These are phyloP conservation scores for Diaporthe longicolla DNA, from an alignment of 2,329 filamentous ascomycete species.

Conservation along the genomic window DNA sequence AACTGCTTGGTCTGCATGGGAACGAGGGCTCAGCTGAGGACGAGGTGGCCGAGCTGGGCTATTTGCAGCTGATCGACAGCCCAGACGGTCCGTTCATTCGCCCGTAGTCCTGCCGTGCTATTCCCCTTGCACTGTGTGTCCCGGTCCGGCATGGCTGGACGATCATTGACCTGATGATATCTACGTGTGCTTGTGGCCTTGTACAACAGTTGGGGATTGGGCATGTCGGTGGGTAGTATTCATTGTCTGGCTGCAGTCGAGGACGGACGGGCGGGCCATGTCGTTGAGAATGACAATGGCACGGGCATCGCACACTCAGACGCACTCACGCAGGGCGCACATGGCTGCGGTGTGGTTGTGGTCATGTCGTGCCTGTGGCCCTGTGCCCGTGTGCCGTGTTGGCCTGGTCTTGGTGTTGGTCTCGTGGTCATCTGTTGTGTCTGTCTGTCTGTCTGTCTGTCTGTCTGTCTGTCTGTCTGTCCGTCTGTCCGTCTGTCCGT, in stretches of 20 bases:
- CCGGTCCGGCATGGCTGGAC: conserved; percentile 3
- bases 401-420: neutral
- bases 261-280: neutral
- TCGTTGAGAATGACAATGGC: conserved; percentile 6
- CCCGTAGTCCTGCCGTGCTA: neutral
- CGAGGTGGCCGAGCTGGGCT: conserved; percentile 7
- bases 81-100: neutral
- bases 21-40: conserved; percentile 22
- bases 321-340: neutral
- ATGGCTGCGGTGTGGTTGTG: conserved; percentile 24
- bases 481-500: too few relatives aligned
- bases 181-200: neutral
- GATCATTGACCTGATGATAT: conserved; percentile 8
- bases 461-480: too few relatives aligned
- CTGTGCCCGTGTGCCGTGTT: neutral
- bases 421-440: neutral
- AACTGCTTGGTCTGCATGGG: too few relatives aligned
- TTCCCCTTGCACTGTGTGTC: neutral
- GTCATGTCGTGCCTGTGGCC: conserved; percentile 7
- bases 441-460: neutral
- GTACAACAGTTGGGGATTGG: neutral
- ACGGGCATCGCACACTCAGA: conserved; percentile 6
- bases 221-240: neutral
- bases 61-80: conserved; percentile 31
- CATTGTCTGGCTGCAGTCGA: conserved; percentile 4